Conservation (phyloP, 2,329 filamentous ascomycete genomes). For the Aspergillus niger region DNA sequence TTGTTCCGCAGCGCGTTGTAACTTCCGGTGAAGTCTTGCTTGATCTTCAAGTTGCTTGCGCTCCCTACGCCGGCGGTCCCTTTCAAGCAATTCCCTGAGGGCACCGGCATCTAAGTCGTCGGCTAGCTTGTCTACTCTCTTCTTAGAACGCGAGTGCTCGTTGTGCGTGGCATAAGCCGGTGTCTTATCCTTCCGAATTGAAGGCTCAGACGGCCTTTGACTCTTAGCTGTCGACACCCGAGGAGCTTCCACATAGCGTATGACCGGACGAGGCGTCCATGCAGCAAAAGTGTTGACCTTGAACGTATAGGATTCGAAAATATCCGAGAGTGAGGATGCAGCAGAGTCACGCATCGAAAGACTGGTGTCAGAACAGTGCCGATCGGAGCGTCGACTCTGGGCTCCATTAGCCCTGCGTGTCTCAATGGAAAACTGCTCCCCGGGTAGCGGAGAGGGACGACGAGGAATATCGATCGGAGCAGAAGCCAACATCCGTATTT, state of each 20-base stretch:
- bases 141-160: slow-evolving; percentile 63
- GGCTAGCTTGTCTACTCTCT: slow-evolving; percentile 68
- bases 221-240: slow-evolving; percentile 54
- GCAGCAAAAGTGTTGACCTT: slow-evolving; percentile 77
- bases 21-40: slow-evolving; percentile 57
- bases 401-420: slow-evolving; percentile 49
- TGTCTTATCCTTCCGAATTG: slow-evolving; percentile 54
- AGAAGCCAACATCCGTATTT: slow-evolving; percentile 82
- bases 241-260: slow-evolving; percentile 71
- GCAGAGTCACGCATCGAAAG: slow-evolving; percentile 73
- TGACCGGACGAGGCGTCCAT: slow-evolving; percentile 81
- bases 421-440: slow-evolving; percentile 62
- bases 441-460: slow-evolving; percentile 62
- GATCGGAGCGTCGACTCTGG: slow-evolving; percentile 58
- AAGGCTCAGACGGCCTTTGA: slow-evolving; percentile 51
- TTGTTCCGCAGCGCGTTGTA: slow-evolving; percentile 53
- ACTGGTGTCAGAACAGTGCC: slow-evolving; percentile 71
- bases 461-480: slow-evolving; percentile 63
- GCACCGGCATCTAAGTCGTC: slow-evolving; percentile 84
- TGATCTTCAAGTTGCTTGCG: slow-evolving; percentile 72
- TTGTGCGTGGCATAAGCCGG: slow-evolving; percentile 61
- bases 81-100: slow-evolving; percentile 83
- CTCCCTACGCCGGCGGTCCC: slow-evolving; percentile 78
- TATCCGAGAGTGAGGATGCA: slow-evolving; percentile 73
- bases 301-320: slow-evolving; percentile 74